Evolutionary conservation across 2,329 filamentous ascomycete species (phyloP), one percentile per base, ranked within the genome.

Genomic region (Cladosporium austrohemisphaericum): DNA sequence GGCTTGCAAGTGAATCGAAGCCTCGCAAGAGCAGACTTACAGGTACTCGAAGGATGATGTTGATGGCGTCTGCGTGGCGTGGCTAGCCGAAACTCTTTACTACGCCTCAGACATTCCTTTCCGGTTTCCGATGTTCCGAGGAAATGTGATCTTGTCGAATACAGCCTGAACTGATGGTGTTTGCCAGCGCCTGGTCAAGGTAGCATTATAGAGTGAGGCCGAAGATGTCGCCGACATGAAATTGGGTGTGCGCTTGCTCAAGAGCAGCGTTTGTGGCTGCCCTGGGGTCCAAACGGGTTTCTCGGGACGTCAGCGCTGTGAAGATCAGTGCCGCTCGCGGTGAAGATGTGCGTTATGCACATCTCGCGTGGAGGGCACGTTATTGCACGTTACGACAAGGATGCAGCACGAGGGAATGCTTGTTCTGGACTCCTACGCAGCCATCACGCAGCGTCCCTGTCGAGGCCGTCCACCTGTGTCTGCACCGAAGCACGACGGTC

Each of bases 301-400:
- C 20, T 19, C 14, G 25, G 20, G n/a, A n/a, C n/a, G n/a, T n/a
- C n/a, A n/a, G n/a, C n/a, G n/a, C n/a, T 19, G 13, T 33, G 43
- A 29, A 32, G 43, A 47, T 47, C 43, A 37, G 7, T 16, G 22
- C 43, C 43, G 43, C 23, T 23, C 23, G n/a, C 11, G 43, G 25
- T 35, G 43, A 47, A 47, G 43, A 47, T 47, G 25, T 19, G 23
- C 43, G 20, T 20, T 22, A 16, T 26, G 25, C 25, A 11, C 25
- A 26, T 16, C 18, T 44, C 43, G 43, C 43, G 43, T 47, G 43
- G 43, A 29, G 10, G 32, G 43, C 43, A 47, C 43, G 43, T 46
- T 47, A 28, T 23, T 13, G 32, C 43, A 47, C 43, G 43, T 47
- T 47, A 35, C 33, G 25, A 38, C 43, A 29, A 37, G 43, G 31